phyloP scores from a whole-genome alignment of 1,284 basidiomycete species.

The Rhodotorula sp. region DNA sequence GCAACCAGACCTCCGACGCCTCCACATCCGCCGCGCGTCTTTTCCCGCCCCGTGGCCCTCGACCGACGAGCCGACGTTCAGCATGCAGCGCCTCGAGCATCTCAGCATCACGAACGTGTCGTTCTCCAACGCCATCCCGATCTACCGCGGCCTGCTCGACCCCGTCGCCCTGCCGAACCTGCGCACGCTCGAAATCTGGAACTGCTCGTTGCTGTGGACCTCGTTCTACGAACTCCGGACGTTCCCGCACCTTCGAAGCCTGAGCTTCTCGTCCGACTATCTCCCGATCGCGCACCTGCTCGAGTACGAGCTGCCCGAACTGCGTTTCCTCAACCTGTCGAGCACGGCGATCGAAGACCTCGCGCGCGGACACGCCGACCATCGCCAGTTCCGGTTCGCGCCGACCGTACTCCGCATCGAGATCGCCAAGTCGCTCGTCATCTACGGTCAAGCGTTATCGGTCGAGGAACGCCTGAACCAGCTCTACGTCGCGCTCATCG shows the following conservation, averaged over 20 bases:
- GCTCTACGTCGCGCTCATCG: not conserved
- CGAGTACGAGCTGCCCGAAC: not conserved
- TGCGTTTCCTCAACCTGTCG: slow-evolving; percentile 2
- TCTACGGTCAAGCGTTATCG: not conserved
- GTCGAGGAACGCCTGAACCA: not conserved
- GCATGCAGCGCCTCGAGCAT: not conserved
- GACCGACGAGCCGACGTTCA: not conserved
- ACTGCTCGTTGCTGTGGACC: slow-evolving; percentile 1
- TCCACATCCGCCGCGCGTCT: not conserved
- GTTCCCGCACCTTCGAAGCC: not conserved
- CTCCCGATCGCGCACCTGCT: not conserved
- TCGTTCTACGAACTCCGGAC: not conserved
- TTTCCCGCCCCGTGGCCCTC: not conserved
- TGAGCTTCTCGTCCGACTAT: not conserved
- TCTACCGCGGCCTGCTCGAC: not conserved
- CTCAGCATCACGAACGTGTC: not conserved
- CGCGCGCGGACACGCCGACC: not conserved
- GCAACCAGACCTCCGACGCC: not conserved
- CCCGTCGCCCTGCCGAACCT: not conserved
- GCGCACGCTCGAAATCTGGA: not conserved
- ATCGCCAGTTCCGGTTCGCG: not conserved
- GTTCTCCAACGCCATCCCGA: not conserved
- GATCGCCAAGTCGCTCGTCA: not conserved
- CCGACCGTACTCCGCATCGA: not conserved
- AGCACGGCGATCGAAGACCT: not conserved